Percentiles rank a stretch among this genome's conserved stretches.
These are phyloP conservation scores for Laguncularia racemosa DNA, from an alignment of 345 rosid genomes.

Conservation along the genomic window DNA sequence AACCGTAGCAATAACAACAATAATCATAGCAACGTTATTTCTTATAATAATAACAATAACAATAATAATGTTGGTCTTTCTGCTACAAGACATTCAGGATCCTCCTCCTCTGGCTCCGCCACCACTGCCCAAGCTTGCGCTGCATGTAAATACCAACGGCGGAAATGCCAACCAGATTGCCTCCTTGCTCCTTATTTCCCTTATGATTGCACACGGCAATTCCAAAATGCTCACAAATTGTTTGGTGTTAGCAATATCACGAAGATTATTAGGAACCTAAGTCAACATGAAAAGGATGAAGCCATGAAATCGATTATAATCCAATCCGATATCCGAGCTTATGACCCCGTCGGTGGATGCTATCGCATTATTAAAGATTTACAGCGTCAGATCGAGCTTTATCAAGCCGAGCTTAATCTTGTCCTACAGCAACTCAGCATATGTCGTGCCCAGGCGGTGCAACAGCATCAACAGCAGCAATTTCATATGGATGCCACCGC, in stretches of 20 bases:
- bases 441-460: constrained; percentile 31
- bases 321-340: constrained; percentile 84
- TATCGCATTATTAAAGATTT: constrained; percentile 55
- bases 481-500: constrained; percentile 15
- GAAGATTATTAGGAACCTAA: constrained; percentile 64
- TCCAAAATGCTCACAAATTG: constrained; percentile 89
- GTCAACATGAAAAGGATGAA: constrained; percentile 56
- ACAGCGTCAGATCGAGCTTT: constrained; percentile 58
- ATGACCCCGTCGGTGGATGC: constrained; percentile 84
- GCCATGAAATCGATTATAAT: constrained; percentile 84
- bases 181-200: constrained; percentile 96
- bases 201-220: constrained; percentile 69
- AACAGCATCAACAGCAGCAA: constrained; percentile 8
- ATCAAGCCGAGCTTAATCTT: constrained; percentile 61
- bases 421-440: constrained; percentile 69
- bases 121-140: constrained; percentile 78
- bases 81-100: too few relatives aligned
- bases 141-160: constrained; percentile 94
- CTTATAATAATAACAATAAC: too few relatives aligned
- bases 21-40: too few relatives aligned
- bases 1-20: too few relatives aligned
- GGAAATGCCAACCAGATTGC: constrained; percentile 90
- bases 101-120: constrained; percentile 11
- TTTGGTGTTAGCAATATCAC: constrained; percentile 90
- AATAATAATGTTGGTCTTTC: too few relatives aligned